These are phyloP conservation scores for Rosa persica DNA, from an alignment of 306 rosid genomes.

Conservation along the genomic window DNA sequence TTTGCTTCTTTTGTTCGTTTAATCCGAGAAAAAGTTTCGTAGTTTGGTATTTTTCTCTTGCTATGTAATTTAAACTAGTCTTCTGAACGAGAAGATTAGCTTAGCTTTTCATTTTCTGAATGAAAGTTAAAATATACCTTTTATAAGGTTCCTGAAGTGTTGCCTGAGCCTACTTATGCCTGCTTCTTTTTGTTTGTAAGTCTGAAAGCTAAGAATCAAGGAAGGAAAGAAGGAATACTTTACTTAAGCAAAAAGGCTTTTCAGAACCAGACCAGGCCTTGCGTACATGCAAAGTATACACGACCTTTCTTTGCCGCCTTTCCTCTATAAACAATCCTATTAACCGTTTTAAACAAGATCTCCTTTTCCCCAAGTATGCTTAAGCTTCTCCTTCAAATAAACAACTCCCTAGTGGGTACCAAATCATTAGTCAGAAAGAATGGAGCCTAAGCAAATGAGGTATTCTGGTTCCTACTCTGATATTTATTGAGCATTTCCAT, in stretches of 20 bases:
- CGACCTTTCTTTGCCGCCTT: constrained; percentile 43
- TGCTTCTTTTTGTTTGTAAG: not conserved
- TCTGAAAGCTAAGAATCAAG: constrained; percentile 14
- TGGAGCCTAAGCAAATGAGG: constrained; percentile 61
- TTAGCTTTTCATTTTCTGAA: not conserved
- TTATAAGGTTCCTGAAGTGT: constrained; percentile 4
- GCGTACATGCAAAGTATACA: constrained; percentile 65
- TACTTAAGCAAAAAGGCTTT: constrained; percentile 41
- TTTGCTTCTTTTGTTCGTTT: not conserved
- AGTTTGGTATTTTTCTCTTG: not conserved
- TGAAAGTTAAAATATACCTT: not conserved
- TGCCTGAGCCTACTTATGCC: not conserved
- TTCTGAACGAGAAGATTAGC: not conserved
- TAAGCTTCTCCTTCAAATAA: constrained; percentile 46
- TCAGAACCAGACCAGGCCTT: constrained; percentile 43
- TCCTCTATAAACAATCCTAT: constrained; percentile 22
- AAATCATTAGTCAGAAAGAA: constrained; percentile 19
- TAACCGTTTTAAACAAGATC: constrained; percentile 19
- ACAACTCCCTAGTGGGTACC: constrained; percentile 1
- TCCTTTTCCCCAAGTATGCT: not conserved
- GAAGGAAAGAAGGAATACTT: constrained; percentile 51
- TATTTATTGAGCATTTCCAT: not conserved
- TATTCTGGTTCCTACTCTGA: constrained; percentile 11
- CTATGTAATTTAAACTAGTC: not conserved
- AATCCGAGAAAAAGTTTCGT: not conserved